Percentiles rank a stretch among this genome's conserved stretches.
These are phyloP conservation scores for Lunularia cruciata DNA, from an alignment of 225 moss, liverwort and hornwort species.

Conservation along the genomic window DNA sequence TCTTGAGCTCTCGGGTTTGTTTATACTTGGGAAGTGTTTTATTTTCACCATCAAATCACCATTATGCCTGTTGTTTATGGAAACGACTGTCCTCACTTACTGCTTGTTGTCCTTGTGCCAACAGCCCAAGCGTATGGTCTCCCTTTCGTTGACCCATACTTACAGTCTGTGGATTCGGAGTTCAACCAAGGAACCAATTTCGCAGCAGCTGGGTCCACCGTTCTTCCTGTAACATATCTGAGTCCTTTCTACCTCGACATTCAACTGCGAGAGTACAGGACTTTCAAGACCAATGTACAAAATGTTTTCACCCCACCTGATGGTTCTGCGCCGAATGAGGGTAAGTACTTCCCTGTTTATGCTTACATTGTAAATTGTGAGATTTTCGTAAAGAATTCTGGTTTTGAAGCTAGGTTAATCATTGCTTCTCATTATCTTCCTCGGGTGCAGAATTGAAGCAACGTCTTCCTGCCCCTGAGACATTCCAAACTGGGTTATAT, in stretches of 20 bases:
- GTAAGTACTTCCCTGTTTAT: slow-evolving; percentile 17
- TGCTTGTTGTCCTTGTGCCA: background rate
- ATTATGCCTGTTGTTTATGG: background rate
- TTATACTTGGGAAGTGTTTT: too few relatives aligned
- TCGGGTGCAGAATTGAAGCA: slow-evolving; percentile 15
- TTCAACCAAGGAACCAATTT: slow-evolving; percentile 45
- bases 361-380: background rate
- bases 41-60: too few relatives aligned
- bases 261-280: slow-evolving; percentile 40
- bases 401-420: too few relatives aligned
- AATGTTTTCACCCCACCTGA: slow-evolving; percentile 33
- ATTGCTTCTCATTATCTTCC: too few relatives aligned
- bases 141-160: slow-evolving; percentile 44
- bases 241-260: slow-evolving; percentile 49
- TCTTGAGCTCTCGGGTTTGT: too few relatives aligned
- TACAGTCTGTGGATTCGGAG: slow-evolving; percentile 42
- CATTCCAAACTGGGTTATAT: slow-evolving; percentile 31
- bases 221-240: slow-evolving; percentile 43
- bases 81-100: background rate
- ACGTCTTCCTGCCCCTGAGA: slow-evolving; percentile 35
- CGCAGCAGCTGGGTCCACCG: slow-evolving; percentile 47
- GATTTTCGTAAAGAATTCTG: background rate
- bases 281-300: slow-evolving; percentile 40
- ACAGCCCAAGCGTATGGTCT: slow-evolving; percentile 45
- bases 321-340: slow-evolving; percentile 27